phyloP scores from a whole-genome alignment of 768 basidiomycete species.

The Trametes punicea region DNA sequence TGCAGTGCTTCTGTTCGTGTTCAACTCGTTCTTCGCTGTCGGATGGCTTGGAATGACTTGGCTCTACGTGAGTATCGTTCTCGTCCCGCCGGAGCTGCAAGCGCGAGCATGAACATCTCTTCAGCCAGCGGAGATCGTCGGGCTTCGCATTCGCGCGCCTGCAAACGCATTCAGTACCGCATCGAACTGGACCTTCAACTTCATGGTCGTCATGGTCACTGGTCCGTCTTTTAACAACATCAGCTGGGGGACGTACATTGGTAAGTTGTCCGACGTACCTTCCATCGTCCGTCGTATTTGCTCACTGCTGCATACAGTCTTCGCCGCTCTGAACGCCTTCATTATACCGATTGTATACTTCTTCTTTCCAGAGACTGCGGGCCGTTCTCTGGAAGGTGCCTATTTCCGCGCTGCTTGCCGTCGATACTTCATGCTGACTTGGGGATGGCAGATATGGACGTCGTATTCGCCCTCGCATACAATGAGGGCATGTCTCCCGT shows the following conservation, averaged over 20 bases:
- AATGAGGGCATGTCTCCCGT: constrained; percentile 34
- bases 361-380: constrained; percentile 61
- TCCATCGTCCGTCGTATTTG: background rate
- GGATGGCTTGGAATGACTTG: constrained; percentile 74
- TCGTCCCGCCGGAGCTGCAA: background rate
- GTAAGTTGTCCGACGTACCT: constrained; percentile 24
- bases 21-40: constrained; percentile 67
- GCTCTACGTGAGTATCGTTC: constrained; percentile 49
- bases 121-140: constrained; percentile 64
- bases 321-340: constrained; percentile 54
- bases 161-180: constrained; percentile 63
- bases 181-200: constrained; percentile 54
- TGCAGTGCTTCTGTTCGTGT: constrained; percentile 59
- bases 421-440: background rate
- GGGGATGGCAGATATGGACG: constrained; percentile 29
- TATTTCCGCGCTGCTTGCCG: background rate
- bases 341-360: constrained; percentile 56
- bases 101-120: background rate
- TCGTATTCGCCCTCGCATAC: constrained; percentile 35
- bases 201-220: constrained; percentile 59
- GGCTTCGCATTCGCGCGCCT: constrained; percentile 56
- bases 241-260: constrained; percentile 58
- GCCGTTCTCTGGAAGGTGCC: constrained; percentile 54
- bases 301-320: constrained; percentile 34
- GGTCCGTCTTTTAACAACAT: constrained; percentile 58